These are phyloP conservation scores for Coemansia sp. DNA, from an alignment of 192 early-diverging fungal genomes.

Conservation along the genomic window DNA sequence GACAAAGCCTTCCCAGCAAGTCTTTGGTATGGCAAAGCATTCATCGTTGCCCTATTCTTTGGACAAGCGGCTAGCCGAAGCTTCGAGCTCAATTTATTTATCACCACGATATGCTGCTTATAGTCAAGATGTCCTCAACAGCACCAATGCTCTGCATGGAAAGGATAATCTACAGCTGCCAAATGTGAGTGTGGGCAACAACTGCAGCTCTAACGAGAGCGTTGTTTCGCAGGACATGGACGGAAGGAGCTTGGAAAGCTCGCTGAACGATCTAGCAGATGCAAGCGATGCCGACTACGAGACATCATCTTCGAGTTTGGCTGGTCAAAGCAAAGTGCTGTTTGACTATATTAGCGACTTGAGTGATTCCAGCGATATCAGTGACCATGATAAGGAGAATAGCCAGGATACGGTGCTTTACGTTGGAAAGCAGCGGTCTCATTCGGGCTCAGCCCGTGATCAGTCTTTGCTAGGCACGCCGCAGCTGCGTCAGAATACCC, in stretches of 20 bases:
- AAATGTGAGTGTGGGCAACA: too few relatives aligned
- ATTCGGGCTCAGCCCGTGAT: neutral
- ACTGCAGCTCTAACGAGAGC: slow-evolving; percentile 3
- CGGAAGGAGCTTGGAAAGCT: slow-evolving; percentile 5
- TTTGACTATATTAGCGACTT: neutral
- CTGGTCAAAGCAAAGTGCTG: neutral
- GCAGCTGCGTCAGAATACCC: neutral
- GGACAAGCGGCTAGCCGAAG: neutral
- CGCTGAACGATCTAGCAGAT: neutral
- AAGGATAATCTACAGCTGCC: neutral
- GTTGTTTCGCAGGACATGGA: slow-evolving; percentile 37
- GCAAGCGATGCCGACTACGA: neutral
- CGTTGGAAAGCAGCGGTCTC: slow-evolving; percentile 26
- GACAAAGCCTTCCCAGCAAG: neutral
- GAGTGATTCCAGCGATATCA: neutral
- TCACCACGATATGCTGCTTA: slow-evolving; percentile 20
- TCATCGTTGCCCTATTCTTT: slow-evolving; percentile 4
- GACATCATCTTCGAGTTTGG: neutral
- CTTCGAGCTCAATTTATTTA: slow-evolving; percentile 17
- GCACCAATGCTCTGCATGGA: neutral
- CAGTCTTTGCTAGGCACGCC: neutral
- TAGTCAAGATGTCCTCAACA: slow-evolving; percentile 19
- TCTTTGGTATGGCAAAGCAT: neutral
- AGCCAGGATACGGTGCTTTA: slow-evolving; percentile 46
- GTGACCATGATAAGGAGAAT: slow-evolving; percentile 16